These are phyloP conservation scores for Fusarium albosuccineum DNA, from an alignment of 2,329 filamentous ascomycete genomes.

Conservation along the genomic window DNA sequence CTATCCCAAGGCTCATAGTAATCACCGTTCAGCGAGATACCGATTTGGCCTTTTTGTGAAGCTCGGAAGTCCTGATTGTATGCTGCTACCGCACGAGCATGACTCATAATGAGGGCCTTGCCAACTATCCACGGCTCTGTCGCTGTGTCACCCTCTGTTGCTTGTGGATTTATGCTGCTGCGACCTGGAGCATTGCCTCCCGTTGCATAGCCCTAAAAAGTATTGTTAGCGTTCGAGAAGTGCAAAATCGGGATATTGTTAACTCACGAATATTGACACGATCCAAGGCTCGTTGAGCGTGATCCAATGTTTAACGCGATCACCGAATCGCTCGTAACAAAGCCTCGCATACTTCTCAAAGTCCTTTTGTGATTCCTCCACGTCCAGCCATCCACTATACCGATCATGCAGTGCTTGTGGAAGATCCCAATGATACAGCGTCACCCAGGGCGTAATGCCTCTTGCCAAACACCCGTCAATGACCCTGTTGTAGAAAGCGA, in stretches of 20 bases:
- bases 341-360: constrained; percentile 54
- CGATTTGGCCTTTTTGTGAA: constrained; percentile 49
- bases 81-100: constrained; percentile 49
- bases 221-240: background rate
- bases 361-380: constrained; percentile 49
- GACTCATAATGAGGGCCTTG: constrained; percentile 53
- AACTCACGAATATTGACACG: constrained; percentile 50
- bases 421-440: constrained; percentile 74
- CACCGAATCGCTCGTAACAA: constrained; percentile 57
- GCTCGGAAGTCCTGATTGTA: constrained; percentile 51
- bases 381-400: constrained; percentile 53
- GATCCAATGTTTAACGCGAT: constrained; percentile 55
- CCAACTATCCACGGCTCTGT: constrained; percentile 54
- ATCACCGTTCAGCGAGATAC: constrained; percentile 55
- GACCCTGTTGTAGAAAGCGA: constrained; percentile 71
- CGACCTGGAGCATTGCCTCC: constrained; percentile 52
- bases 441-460: constrained; percentile 72
- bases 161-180: constrained; percentile 45
- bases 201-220: constrained; percentile 47
- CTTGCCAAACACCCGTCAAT: constrained; percentile 69
- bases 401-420: constrained; percentile 53
- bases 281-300: constrained; percentile 58
- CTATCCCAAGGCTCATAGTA: constrained; percentile 55
- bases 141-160: constrained; percentile 49
- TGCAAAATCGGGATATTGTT: accelerated